These are phyloP conservation scores for Biscutella laevigata DNA, from an alignment of 441 rosid species.

Conservation along the genomic window DNA sequence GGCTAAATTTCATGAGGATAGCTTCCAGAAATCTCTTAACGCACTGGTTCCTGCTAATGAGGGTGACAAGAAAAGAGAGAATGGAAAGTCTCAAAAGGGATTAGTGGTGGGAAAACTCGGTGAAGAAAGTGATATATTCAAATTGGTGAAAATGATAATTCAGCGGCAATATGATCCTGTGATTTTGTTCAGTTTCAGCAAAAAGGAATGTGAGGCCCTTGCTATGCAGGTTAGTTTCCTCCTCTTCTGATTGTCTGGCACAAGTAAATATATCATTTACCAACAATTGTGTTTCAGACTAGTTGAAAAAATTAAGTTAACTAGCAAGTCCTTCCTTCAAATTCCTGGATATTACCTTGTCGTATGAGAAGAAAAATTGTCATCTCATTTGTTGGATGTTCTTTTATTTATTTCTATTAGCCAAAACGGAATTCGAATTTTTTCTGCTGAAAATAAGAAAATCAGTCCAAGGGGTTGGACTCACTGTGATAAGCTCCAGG, in stretches of 20 bases:
- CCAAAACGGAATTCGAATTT: not conserved
- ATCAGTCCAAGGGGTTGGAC: not conserved
- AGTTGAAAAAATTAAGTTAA: not conserved
- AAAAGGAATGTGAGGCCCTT: slow-evolving; percentile 92
- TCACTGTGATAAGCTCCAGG: not conserved
- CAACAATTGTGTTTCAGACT: not conserved
- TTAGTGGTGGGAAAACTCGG: slow-evolving; percentile 62
- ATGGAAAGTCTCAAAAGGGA: slow-evolving; percentile 70
- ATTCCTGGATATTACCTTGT: not conserved
- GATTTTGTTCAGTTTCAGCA: slow-evolving; percentile 93
- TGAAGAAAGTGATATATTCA: slow-evolving; percentile 95
- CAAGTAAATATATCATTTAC: not conserved
- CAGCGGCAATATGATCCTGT: slow-evolving; percentile 94
- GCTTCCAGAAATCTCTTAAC: slow-evolving; percentile 90
- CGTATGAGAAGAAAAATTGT: not conserved
- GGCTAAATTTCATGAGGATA: slow-evolving; percentile 83
- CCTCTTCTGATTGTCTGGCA: not conserved
- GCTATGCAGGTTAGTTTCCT: slow-evolving; percentile 78
- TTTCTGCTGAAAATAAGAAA: not conserved
- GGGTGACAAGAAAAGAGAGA: slow-evolving; percentile 63
- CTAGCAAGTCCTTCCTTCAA: not conserved
- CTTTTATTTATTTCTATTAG: not conserved
- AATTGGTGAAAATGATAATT: slow-evolving; percentile 94
- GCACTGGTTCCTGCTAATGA: slow-evolving; percentile 76
- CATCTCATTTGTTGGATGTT: not conserved